Evolutionary conservation across 2,329 filamentous ascomycete genomes (phyloP).

Genomic region (Geoglossum cookeanum): DNA sequence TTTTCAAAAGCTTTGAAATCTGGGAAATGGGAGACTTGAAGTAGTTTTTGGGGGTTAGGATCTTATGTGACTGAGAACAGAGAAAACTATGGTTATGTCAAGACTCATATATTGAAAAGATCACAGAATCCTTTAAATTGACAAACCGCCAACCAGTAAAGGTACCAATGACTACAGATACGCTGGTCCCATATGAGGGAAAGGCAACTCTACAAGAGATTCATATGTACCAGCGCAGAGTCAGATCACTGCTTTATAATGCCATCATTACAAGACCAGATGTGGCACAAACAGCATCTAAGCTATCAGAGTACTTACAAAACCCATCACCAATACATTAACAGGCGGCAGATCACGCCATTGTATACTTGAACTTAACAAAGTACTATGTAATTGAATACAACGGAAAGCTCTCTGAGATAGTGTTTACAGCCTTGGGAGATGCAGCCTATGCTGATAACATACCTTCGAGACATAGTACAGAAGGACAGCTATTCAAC

Average conservation of each 20-base stretch:
- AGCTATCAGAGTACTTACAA: neutral
- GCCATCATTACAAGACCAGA: constrained; percentile 7
- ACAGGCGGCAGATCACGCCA: constrained; percentile 2
- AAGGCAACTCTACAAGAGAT: constrained; percentile 13
- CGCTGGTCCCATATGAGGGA: constrained; percentile 18
- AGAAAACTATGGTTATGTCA: constrained; percentile 10
- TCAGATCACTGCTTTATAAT: constrained; percentile 6
- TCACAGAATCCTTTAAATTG: constrained; percentile 8
- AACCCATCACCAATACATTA: constrained; percentile 6
- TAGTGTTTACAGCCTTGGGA: neutral
- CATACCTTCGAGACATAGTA: neutral
- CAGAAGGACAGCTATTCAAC: constrained; percentile 1
- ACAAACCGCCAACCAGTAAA: constrained; percentile 6
- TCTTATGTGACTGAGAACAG: constrained; percentile 8
- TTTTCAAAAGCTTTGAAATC: constrained; percentile 13
- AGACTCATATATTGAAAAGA: constrained; percentile 12
- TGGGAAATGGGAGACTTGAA: constrained; percentile 10
- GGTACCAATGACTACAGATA: constrained; percentile 6
- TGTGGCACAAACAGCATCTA: too few species aligned
- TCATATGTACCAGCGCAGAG: constrained; percentile 9
- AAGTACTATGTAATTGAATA: neutral
- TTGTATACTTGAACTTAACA: constrained; percentile 7
- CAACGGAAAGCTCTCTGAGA: neutral
- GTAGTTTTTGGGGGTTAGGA: constrained; percentile 14
- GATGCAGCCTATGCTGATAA: neutral